Base-by-base conservation (phyloP, 805 yeast species). In the Komagataella pastoris region DNA sequence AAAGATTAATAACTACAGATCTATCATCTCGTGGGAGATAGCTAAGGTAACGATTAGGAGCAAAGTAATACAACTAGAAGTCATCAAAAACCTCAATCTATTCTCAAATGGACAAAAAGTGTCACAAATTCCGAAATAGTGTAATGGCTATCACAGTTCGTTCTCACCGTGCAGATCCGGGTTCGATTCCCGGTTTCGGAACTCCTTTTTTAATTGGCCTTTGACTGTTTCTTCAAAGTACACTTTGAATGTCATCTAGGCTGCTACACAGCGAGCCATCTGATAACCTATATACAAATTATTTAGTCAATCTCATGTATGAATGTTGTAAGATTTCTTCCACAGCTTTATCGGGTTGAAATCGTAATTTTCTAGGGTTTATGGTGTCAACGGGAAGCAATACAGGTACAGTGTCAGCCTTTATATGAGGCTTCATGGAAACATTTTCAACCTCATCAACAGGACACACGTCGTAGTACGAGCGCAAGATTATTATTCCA, bases 151-250 rank as follows among this genome's bases (percentile, higher is more conserved):
- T 46, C 47, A 46, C 47, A 21, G 47, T 46, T 19, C 47, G 47
- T 24, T 46, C 47, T 46, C 47, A 46, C 47, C 47, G 47, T 46
- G 47, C 47, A 24, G 24, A 46, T 24, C 47, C 47, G 47, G 47
- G 47, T 46, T 46, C 47, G 47, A 46, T 46, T 46, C 47, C 47
- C 47, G 50, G 47, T 43, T 23, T 49, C 43, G 51, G 24, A 45
- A 40, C 17, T 47, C 36, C 19, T 40, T 44, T 47, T 47, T 50
- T 47, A 36, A 54, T 30, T 8, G 6, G 1, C 14, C 8, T 30
- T 30, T 30, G 14, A 30, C 40, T 30, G 23, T 21, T 30, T 10
- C 12, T 30, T 8, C 10, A 14, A 1, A 30, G 4, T 30, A 30
- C 40, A 30, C 40, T 8, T 30, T 30, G 8, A 14, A 4, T 12